Base-by-base conservation (phyloP, 495 filamentous ascomycete species). In the Apodospora peruviana region DNA sequence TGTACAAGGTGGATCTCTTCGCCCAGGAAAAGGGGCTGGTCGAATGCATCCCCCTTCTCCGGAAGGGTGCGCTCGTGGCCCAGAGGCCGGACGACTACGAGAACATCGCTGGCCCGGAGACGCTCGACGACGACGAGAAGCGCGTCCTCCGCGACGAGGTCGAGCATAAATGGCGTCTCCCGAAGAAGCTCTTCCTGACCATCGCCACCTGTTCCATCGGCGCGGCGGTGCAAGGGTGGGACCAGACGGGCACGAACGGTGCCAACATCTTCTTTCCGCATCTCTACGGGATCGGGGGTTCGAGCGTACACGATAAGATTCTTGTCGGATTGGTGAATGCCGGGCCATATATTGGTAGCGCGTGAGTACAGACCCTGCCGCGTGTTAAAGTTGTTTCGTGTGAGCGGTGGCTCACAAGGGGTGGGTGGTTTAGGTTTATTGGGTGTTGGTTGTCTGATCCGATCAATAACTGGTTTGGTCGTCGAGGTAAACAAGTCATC, bases 181-280 rank as follows among this genome's bases (percentile, higher is more conserved):
- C 85, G 7, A 58, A 49, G 51, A 71, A 68, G n/a, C 66, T 89
- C 11, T 76, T 68, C 62, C 71, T 81, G 50, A 86, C 84, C 45
- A 84, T 90, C 52, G 61, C 76, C 18, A 75, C 83, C 25, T 85
- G 82, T 61, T 87, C 85, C 17, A 80, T 90, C 43, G 84, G 80
- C n/a, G 86, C 86, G 14, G 85, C 84, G 12, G 80, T 86, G 22
- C 85, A 88, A 57, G 83, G 84, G 23, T 86, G 83, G 82, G 82
- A 85, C 57, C 83, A 85, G 61, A 83, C 80, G 38, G 82, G 85
- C n/a, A 79, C 78, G 2, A 90, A 89, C 56, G 86, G 86, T 40
- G 86, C 86, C 22, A 89, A 83, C 50, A 70, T 90, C 52, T 79
- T 76, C 44, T 89, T 87, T 63, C 79, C 79, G 4, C 44, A 55